Conservation (phyloP, 2,329 filamentous ascomycete genomes). For the Aspergillus vadensis region DNA sequence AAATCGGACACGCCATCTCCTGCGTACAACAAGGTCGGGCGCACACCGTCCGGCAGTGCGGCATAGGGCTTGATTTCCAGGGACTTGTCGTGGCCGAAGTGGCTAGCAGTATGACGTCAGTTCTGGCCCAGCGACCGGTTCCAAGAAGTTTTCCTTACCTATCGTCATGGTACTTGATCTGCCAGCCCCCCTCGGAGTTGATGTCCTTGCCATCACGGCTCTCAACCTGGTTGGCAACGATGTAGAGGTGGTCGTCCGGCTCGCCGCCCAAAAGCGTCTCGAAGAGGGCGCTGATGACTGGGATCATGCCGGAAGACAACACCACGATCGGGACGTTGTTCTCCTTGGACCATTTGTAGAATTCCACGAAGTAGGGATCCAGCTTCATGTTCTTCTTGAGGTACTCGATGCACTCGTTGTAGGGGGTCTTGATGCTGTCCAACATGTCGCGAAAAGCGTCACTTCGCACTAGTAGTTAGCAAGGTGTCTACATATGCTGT, state of each 20-base stretch:
- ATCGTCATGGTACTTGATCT: constrained; percentile 85
- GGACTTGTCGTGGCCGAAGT: constrained; percentile 97
- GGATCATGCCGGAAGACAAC: constrained; percentile 87
- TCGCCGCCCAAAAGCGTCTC: constrained; percentile 78
- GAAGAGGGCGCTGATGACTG: constrained; percentile 82
- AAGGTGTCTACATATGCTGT: neutral
- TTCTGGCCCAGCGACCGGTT: constrained; percentile 1
- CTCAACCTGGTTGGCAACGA: constrained; percentile 83
- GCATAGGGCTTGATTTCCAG: constrained; percentile 83
- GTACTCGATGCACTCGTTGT: constrained; percentile 75
- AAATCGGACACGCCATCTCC: constrained; percentile 93
- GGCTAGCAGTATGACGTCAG: constrained; percentile 47
- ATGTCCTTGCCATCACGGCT: constrained; percentile 69
- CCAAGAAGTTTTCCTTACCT: constrained; percentile 54
- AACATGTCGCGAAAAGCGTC: constrained; percentile 92
- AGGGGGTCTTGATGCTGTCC: constrained; percentile 78
- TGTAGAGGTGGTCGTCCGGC: constrained; percentile 70
- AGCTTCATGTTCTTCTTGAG: constrained; percentile 82
- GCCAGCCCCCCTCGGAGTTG: constrained; percentile 81
- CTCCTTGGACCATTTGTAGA: constrained; percentile 77
- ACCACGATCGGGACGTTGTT: constrained; percentile 92
- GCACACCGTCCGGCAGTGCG: constrained; percentile 63
- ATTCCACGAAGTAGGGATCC: constrained; percentile 84
- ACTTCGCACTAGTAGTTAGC: constrained; percentile 36
- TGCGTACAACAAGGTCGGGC: constrained; percentile 89